A percentile compares a stretch with the other conserved stretches of the same genome.
Conservation (phyloP, 768 basidiomycete species). For the Agaricus blazei region DNA sequence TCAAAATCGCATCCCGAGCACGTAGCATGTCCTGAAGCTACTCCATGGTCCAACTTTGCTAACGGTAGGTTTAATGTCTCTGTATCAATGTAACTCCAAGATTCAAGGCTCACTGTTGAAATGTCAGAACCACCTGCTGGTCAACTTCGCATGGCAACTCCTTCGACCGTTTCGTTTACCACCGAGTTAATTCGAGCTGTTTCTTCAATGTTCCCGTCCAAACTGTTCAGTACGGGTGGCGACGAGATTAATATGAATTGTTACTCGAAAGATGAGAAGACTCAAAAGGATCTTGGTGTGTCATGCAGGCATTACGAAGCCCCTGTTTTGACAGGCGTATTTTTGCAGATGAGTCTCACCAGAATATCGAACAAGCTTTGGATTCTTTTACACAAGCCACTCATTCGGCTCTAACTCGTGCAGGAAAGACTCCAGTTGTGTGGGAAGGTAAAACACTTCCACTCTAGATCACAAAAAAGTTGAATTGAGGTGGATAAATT, state of each 20-base stretch:
- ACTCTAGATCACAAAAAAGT: background rate
- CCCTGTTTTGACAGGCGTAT: no score
- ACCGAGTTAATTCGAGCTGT: constrained; percentile 46
- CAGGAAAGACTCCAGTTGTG: constrained; percentile 72
- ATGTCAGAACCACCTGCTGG: constrained; percentile 72
- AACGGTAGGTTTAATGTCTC: constrained; percentile 25
- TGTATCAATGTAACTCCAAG: background rate
- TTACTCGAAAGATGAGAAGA: constrained; percentile 54
- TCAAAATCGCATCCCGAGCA: constrained; percentile 65
- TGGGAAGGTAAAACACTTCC: constrained; percentile 54
- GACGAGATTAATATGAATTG: constrained; percentile 74
- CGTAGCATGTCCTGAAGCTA: constrained; percentile 59
- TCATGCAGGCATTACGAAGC: background rate
- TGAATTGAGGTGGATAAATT: constrained; percentile 21
- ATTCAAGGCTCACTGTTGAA: background rate
- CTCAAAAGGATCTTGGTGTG: constrained; percentile 47
- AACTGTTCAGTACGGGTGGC: constrained; percentile 74
- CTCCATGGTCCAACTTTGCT: constrained; percentile 61
- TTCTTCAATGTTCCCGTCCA: constrained; percentile 45
- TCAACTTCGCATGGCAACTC: constrained; percentile 68
- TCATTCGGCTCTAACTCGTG: constrained; percentile 44
- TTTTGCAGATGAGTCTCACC: constrained; percentile 23
- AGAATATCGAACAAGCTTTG: constrained; percentile 62
- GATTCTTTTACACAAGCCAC: constrained; percentile 51
- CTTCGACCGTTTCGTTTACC: constrained; percentile 57